These are phyloP conservation scores for Termitomyces sp. DNA, from an alignment of 768 basidiomycete genomes.

Conservation along the genomic window DNA sequence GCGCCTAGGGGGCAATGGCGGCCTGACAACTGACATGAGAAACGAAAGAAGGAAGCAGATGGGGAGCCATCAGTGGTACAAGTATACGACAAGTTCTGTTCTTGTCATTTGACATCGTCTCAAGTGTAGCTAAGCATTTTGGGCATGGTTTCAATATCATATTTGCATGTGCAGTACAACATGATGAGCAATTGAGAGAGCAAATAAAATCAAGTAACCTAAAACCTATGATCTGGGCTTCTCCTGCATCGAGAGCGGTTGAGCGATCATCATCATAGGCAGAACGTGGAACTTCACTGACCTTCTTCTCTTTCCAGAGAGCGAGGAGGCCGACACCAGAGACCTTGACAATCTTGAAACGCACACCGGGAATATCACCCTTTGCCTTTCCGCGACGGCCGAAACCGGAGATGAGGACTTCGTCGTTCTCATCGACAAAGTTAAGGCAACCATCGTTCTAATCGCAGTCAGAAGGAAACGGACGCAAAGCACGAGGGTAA, in stretches of 20 bases:
- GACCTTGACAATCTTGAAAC: slow-evolving; percentile 99
- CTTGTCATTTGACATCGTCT: too few relatives aligned
- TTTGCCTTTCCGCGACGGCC: slow-evolving; percentile 99
- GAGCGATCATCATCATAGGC: not conserved
- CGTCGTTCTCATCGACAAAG: slow-evolving; percentile 99
- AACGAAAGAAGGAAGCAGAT: not conserved
- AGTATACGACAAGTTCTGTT: not conserved
- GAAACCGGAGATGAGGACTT: slow-evolving; percentile 99
- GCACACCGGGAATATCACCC: slow-evolving; percentile 99
- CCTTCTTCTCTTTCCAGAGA: slow-evolving; percentile 99
- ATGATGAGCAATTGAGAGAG: slow-evolving; percentile 13
- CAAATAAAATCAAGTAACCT: slow-evolving; percentile 6
- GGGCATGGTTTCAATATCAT: slow-evolving; percentile 1
- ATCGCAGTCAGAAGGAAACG: not conserved
- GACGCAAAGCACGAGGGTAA: slow-evolving; percentile 14
- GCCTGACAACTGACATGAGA: slow-evolving; percentile 13
- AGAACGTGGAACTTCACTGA: slow-evolving; percentile 28
- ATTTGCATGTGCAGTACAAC: slow-evolving; percentile 14
- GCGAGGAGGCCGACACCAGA: slow-evolving; percentile 98
- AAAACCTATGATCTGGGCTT: slow-evolving; percentile 59
- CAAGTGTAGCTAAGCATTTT: not conserved
- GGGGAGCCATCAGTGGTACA: not conserved
- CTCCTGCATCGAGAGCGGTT: slow-evolving; percentile 46
- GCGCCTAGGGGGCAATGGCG: slow-evolving; percentile 24
- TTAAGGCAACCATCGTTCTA: slow-evolving; percentile 97